These are phyloP conservation scores for Lentinus tigrinus DNA, from an alignment of 768 basidiomycete species.

Conservation along the genomic window DNA sequence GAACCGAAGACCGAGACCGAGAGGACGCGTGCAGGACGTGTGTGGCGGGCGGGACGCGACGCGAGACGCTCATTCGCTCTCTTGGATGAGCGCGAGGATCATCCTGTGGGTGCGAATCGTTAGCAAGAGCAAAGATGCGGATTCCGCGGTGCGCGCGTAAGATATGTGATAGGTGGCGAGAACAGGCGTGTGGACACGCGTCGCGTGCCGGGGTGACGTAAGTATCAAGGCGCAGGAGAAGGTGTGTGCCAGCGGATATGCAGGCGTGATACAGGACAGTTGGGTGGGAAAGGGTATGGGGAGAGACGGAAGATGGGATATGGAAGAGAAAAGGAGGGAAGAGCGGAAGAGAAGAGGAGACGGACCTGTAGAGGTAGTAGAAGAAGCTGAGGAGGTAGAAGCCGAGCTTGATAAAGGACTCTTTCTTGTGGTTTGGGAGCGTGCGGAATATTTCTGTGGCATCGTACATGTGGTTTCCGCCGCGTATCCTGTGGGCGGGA, in stretches of 20 bases:
- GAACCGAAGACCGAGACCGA: too few species aligned
- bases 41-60: too few species aligned
- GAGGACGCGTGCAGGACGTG: too few species aligned
- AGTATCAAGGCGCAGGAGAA: background rate
- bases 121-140: background rate
- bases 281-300: background rate
- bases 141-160: background rate
- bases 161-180: too few species aligned
- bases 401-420: constrained; percentile 92
- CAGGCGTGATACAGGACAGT: background rate
- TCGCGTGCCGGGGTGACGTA: background rate
- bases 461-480: constrained; percentile 97
- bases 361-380: constrained; percentile 88
- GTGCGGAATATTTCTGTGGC: constrained; percentile 99
- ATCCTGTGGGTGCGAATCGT: constrained; percentile 34
- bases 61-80: constrained; percentile 37
- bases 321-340: background rate
- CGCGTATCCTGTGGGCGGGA: constrained; percentile 65
- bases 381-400: constrained; percentile 92
- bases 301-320: background rate
- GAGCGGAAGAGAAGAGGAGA: background rate
- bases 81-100: constrained; percentile 53
- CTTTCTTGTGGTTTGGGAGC: constrained; percentile 90
- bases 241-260: background rate
- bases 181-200: too few species aligned